phyloP scores from a whole-genome alignment of 2,329 filamentous ascomycete species.

The Cladosporium sp. region DNA sequence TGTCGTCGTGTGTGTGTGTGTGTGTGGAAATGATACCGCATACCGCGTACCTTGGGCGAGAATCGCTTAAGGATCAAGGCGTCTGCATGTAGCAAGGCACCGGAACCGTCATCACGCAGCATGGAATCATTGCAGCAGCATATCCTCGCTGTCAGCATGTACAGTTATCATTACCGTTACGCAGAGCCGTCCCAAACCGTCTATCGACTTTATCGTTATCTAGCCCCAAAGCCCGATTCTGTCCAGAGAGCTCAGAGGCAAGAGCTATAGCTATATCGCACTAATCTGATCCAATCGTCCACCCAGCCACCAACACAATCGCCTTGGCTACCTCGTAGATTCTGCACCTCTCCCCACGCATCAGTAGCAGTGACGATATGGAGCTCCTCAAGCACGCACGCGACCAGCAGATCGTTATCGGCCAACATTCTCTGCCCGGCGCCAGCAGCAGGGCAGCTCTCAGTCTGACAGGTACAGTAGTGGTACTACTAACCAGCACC shows the following conservation, averaged over 20 bases:
- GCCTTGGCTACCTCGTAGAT: background rate
- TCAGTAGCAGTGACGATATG: background rate
- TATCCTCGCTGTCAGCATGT: too few species aligned
- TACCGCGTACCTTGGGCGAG: too few species aligned
- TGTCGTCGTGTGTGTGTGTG: too few species aligned
- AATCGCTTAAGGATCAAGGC: too few species aligned
- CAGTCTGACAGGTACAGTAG: background rate
- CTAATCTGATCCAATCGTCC: background rate
- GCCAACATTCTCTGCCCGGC: background rate
- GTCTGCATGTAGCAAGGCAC: too few species aligned
- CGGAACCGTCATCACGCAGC: too few species aligned
- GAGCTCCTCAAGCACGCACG: background rate
- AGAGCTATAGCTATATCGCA: conserved; percentile 6
- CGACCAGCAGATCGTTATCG: background rate
- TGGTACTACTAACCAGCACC: background rate
- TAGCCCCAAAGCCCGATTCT: background rate
- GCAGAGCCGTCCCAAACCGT: background rate
- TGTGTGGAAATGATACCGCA: too few species aligned
- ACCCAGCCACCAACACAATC: background rate
- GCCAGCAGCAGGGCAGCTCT: too few species aligned
- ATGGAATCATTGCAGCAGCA: too few species aligned
- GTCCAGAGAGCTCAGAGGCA: background rate
- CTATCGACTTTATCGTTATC: background rate
- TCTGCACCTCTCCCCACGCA: background rate
- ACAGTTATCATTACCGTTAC: too few species aligned